Base-by-base conservation (phyloP, 2,329 filamentous ascomycete species). In the Aspergillus sclerotialis region DNA sequence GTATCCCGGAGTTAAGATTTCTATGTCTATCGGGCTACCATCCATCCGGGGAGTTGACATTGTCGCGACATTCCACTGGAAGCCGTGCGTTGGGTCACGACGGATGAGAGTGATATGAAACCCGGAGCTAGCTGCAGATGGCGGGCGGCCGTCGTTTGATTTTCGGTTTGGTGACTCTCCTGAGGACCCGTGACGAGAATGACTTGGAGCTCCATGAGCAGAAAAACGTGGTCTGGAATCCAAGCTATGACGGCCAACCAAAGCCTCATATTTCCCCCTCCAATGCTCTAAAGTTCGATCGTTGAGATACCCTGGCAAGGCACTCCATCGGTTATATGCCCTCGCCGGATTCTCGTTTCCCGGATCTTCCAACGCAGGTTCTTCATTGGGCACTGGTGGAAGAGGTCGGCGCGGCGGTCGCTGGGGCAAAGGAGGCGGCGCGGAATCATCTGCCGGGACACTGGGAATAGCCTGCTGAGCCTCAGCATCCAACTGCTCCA, bases 51-150 rank as follows among this genome's bases (percentile, higher is more conserved):
- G 50, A 28, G 58, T 63, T 27, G 70, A 72, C 31, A 87, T 71
- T 35, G 70, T 78, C 14, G 79, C 84, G 9, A 88, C 72, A 50
- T 88, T 88, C 82, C 82, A 87, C 56, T 88, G 84, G 35, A 69
- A 70, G 6, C 78, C 77, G 7, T 79, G 76, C 14, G 72, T 68
- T 1, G 81, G 81, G 53, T 88, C 80, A 43, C 83, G 75, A n/a
- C 84, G 78, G 48, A 88, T 86, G 10, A 89, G 58, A 0, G 77
- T 80, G 29, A 70, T 56, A 35, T 56, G 54, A 33, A 65, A 65
- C 2, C 57, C 49, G n/a, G 48, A 39, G 19, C 42, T 37, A 10
- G 40, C 45, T 8, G 36, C 25, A n/a, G n/a, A n/a, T n/a, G n/a
- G n/a, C 29, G 39, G 27, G 14, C 29, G 12, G 27, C 10, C 38